phyloP scores from a whole-genome alignment of 2,329 filamentous ascomycete genomes.

The Aureobasidium musti region DNA sequence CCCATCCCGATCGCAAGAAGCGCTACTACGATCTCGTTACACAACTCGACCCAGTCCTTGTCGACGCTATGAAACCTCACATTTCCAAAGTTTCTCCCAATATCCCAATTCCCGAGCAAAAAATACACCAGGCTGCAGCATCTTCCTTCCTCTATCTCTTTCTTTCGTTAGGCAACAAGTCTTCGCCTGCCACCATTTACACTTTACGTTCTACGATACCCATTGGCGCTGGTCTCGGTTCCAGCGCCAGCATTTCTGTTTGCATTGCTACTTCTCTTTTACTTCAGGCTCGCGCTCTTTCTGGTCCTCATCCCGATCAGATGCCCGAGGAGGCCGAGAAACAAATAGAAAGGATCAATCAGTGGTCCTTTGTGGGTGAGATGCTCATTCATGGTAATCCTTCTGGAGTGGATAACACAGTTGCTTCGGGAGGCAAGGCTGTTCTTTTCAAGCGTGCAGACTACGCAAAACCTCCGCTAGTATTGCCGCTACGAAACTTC shows the following conservation, averaged over 20 bases:
- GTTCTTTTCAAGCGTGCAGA: constrained; percentile 84
- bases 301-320: constrained; percentile 90
- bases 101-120: constrained; percentile 69
- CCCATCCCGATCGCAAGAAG: constrained; percentile 82
- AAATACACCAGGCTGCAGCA: constrained; percentile 80
- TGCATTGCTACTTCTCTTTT: constrained; percentile 83
- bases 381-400: constrained; percentile 98
- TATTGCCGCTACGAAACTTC: constrained; percentile 79
- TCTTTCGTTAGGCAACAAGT: constrained; percentile 76
- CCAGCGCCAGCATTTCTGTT: constrained; percentile 90
- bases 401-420: constrained; percentile 95
- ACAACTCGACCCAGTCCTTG: constrained; percentile 76
- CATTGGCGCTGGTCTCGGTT: constrained; percentile 86
- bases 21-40: constrained; percentile 85
- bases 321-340: constrained; percentile 81
- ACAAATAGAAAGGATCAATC: constrained; percentile 93
- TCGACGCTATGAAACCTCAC: constrained; percentile 78
- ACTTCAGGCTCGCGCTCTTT: constrained; percentile 82
- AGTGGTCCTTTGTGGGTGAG: constrained; percentile 96
- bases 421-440: constrained; percentile 88
- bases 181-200: constrained; percentile 80
- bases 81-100: constrained; percentile 68
- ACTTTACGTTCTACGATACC: constrained; percentile 92
- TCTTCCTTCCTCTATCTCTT: constrained; percentile 91
- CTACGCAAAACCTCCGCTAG: constrained; percentile 71